Conservation (phyloP, 1,284 basidiomycete genomes). For the Puccinia coronata region DNA sequence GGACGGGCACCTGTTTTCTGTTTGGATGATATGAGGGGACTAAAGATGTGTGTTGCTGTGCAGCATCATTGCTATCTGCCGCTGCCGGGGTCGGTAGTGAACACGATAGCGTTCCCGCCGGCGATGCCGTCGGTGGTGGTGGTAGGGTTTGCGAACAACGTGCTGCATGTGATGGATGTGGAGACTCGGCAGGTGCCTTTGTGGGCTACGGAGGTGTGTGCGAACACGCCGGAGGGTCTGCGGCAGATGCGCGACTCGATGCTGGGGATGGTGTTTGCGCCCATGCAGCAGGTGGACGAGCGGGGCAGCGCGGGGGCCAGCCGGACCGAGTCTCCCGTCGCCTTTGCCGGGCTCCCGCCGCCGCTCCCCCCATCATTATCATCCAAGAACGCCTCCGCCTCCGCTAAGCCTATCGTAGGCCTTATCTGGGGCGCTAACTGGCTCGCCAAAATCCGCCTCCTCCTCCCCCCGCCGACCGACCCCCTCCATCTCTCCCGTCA, state of each 20-base stretch:
- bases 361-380: neutral
- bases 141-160: conserved; percentile 38
- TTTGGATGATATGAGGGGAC: neutral
- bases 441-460: conserved; percentile 5
- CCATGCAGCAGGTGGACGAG: neutral
- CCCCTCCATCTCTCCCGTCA: neutral
- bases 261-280: conserved; percentile 37
- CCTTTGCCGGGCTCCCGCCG: neutral
- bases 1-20: neutral
- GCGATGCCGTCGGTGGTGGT: conserved; percentile 18
- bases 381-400: too few species aligned
- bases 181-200: conserved; percentile 10
- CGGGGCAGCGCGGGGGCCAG: neutral
- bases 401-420: neutral
- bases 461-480: neutral
- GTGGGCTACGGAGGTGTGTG: conserved; percentile 9
- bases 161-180: conserved; percentile 34
- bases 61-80: conserved; percentile 44
- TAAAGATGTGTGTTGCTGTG: neutral
- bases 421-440: conserved; percentile 25
- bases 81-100: neutral
- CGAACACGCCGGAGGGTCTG: neutral
- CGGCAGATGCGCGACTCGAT: conserved; percentile 31
- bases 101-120: conserved; percentile 22
- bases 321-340: neutral